phyloP scores from a whole-genome alignment of 805 yeast genomes.

The Osmozyma mogii region DNA sequence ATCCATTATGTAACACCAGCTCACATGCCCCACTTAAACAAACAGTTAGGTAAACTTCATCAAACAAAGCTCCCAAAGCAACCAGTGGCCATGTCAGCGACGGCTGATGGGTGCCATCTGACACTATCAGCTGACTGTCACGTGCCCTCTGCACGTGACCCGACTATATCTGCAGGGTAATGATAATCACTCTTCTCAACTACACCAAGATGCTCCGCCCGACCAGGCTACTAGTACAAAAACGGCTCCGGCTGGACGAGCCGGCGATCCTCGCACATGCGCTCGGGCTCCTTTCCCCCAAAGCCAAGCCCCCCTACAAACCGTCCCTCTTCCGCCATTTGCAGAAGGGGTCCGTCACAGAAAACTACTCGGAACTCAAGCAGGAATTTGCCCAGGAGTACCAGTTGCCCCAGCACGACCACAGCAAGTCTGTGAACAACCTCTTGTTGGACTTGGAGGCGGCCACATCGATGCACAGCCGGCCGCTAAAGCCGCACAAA shows the following conservation, averaged over 20 bases:
- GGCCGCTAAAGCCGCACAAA: slow-evolving; percentile 7
- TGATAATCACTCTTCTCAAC: too few relatives aligned
- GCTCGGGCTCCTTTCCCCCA: slow-evolving; percentile 25
- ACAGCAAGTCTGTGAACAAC: slow-evolving; percentile 11
- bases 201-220: neutral
- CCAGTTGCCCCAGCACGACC: slow-evolving; percentile 4
- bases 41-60: too few relatives aligned
- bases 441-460: slow-evolving; percentile 21
- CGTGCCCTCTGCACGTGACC: too few relatives aligned
- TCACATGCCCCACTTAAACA: too few relatives aligned
- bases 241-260: slow-evolving; percentile 5
- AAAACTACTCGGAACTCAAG: slow-evolving; percentile 15
- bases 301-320: slow-evolving; percentile 13
- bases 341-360: slow-evolving; percentile 26
- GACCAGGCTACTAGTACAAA: slow-evolving; percentile 4
- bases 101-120: too few relatives aligned
- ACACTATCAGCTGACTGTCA: too few relatives aligned
- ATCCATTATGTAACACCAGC: too few relatives aligned
- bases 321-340: slow-evolving; percentile 28
- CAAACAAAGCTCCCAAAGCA: too few relatives aligned
- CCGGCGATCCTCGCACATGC: slow-evolving; percentile 24
- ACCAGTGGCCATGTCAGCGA: too few relatives aligned
- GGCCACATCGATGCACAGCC: slow-evolving; percentile 5
- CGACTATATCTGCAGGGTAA: too few relatives aligned
- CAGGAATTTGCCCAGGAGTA: slow-evolving; percentile 1